Evolutionary conservation across 257 asterid genomes (phyloP).

Genomic region (Rauvolfia tetraphylla): DNA sequence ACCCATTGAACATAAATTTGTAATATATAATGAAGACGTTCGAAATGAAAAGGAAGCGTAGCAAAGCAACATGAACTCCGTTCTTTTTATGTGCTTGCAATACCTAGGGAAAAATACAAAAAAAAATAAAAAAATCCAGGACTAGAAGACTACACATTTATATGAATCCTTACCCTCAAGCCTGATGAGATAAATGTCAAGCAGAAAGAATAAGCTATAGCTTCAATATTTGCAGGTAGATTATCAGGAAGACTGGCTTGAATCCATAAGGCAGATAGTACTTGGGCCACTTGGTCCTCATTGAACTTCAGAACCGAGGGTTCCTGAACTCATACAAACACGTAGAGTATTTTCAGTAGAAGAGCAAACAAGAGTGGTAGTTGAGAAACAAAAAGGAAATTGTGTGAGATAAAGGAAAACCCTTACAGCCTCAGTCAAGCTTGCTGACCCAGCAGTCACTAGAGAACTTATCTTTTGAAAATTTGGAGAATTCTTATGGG

Average conservation of each 20-base stretch:
- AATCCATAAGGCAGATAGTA: slow-evolving; percentile 83
- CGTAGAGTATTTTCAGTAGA: slow-evolving; percentile 2
- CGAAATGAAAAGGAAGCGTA: background rate
- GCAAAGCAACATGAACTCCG: background rate
- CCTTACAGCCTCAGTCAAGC: slow-evolving; percentile 64
- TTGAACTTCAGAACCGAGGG: slow-evolving; percentile 61
- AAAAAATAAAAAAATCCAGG: background rate
- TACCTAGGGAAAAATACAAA: background rate
- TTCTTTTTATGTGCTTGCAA: background rate
- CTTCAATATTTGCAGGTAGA: slow-evolving; percentile 82
- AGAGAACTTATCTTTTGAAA: slow-evolving; percentile 69
- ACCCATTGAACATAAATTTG: background rate
- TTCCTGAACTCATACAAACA: slow-evolving; percentile 47
- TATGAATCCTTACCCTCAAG: slow-evolving; percentile 48
- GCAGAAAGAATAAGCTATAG: slow-evolving; percentile 92
- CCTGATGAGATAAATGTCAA: slow-evolving; percentile 59
- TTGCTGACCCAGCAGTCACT: slow-evolving; percentile 50
- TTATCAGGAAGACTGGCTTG: slow-evolving; percentile 79
- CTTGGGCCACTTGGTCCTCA: slow-evolving; percentile 82
- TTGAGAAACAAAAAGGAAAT: background rate
- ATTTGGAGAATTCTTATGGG: slow-evolving; percentile 69
- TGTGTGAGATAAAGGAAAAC: slow-evolving; percentile 2
- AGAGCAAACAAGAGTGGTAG: background rate
- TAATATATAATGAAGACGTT: background rate
- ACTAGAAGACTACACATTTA: background rate